Base-by-base conservation (phyloP, 2,329 filamentous ascomycete species). In the Diaporthe humulicola region DNA sequence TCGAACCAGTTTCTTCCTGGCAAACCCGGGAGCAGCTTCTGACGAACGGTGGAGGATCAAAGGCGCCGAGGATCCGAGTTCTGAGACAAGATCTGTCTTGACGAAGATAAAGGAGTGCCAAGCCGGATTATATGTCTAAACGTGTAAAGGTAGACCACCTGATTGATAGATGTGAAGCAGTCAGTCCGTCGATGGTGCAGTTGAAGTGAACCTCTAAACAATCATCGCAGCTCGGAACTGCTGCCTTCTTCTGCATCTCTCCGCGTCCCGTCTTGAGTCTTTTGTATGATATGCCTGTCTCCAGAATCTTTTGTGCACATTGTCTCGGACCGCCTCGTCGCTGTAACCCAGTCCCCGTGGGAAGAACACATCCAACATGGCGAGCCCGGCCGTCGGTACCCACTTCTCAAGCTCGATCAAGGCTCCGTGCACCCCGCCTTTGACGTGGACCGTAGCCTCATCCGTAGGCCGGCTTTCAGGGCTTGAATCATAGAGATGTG, bases 391-490 rank as follows among this genome's bases (percentile, higher is more conserved):
- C 9, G 71, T 74, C 4, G 76, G 77, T 22, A 78, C 73, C 74
- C 77, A 77, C 58, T 76, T 78, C 71, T 77, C 77, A n/a, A 76
- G 73, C 71, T 77, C 74, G 3, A 77, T 77, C 57, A 76, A 40
- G 4, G 76, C 77, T 8, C 74, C 74, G 25, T 78, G 76, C 4
- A 78, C 76, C 4, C 56, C 50, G 38, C 77, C 77, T 3, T n/a
- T 22, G n/a, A 72, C 71, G 22, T 74, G 57, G 38, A 76, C 36
- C 61, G 25, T 12, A 4, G 25, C 5, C 5, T 30, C n/a, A n/a
- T n/a, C 14, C 12, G 22, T 4, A 14, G 45, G 3, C 3, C 3
- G 22, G 3, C 25, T n/a, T 4, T 12, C 22, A 25, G 9, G 8
- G 22, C 9, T 14, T 9, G 3, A 22, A 22, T n/a, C 12, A 50